Evolutionary conservation across 768 basidiomycete genomes (phyloP).

Genomic region (Mrakia gelida): DNA sequence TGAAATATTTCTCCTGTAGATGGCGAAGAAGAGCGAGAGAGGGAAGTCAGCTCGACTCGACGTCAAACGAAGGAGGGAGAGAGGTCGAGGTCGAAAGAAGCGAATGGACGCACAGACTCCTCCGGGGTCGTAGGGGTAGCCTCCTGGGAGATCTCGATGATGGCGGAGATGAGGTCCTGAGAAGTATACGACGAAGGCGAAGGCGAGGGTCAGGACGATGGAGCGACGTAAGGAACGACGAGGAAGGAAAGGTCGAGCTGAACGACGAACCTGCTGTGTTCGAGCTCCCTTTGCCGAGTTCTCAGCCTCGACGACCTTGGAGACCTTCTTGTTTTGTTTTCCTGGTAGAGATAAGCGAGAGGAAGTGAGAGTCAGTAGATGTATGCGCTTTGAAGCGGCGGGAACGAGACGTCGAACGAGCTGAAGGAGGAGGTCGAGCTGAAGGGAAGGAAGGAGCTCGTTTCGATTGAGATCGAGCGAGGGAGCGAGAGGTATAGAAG

Average conservation of each 20-base stretch:
- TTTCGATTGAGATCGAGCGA: not conserved
- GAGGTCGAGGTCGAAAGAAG: not conserved
- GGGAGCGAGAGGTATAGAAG: too few species aligned
- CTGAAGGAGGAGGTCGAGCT: not conserved
- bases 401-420: not conserved
- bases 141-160: conserved; percentile 34
- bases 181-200: not conserved
- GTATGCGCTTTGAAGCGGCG: not conserved
- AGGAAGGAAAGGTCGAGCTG: not conserved
- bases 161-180: conserved; percentile 29
- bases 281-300: conserved; percentile 55
- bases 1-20: conserved; percentile 74
- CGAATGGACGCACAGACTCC: conserved; percentile 24
- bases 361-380: not conserved
- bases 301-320: conserved; percentile 41
- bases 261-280: conserved; percentile 37
- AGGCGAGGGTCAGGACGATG: not conserved
- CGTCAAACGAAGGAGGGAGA: not conserved
- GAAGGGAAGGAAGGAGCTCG: not conserved
- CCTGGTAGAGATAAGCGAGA: conserved; percentile 50
- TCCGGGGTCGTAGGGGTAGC: conserved; percentile 29
- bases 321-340: conserved; percentile 84
- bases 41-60: not conserved
- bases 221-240: not conserved
- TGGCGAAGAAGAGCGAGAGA: not conserved